Percentiles rank a stretch among this genome's conserved stretches.
These are phyloP conservation scores for Phytopythium aichiense DNA, from an alignment of 352 stramenopile species.

Conservation along the genomic window DNA sequence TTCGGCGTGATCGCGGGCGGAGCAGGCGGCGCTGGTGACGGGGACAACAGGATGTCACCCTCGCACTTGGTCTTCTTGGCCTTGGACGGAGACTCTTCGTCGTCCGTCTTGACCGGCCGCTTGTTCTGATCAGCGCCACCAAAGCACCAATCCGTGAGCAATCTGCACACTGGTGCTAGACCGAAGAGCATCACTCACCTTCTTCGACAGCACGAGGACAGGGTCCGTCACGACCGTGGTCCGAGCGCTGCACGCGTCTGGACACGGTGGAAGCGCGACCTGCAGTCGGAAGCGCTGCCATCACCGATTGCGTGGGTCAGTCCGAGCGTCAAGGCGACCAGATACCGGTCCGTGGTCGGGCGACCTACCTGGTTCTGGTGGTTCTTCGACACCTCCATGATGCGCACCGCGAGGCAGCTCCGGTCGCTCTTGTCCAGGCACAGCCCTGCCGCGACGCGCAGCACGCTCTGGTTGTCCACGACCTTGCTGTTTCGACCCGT, in stretches of 20 bases:
- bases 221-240: conserved; percentile 35
- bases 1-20: not conserved
- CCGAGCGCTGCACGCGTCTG: conserved; percentile 14
- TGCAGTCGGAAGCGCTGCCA: conserved; percentile 54
- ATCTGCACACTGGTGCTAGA: not conserved
- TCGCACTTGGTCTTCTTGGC: conserved; percentile 45
- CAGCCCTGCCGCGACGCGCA: conserved; percentile 53
- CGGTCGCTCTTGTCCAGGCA: conserved; percentile 54
- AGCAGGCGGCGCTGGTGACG: not conserved
- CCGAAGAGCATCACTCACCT: conserved; percentile 18
- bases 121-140: conserved; percentile 44
- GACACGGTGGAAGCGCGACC: conserved; percentile 42
- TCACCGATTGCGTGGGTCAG: conserved; percentile 1
- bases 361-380: conserved; percentile 66
- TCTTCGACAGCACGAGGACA: conserved; percentile 68
- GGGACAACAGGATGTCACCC: not conserved
- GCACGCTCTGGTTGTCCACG: conserved; percentile 75
- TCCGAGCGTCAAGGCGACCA: not conserved
- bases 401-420: conserved; percentile 54
- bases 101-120: conserved; percentile 44
- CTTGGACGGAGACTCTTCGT: conserved; percentile 28
- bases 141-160: not conserved
- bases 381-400: conserved; percentile 83
- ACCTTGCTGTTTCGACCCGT: conserved; percentile 29
- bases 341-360: no score